Conservation (phyloP, 1,284 basidiomycete species). For the Trametes pubescens region DNA sequence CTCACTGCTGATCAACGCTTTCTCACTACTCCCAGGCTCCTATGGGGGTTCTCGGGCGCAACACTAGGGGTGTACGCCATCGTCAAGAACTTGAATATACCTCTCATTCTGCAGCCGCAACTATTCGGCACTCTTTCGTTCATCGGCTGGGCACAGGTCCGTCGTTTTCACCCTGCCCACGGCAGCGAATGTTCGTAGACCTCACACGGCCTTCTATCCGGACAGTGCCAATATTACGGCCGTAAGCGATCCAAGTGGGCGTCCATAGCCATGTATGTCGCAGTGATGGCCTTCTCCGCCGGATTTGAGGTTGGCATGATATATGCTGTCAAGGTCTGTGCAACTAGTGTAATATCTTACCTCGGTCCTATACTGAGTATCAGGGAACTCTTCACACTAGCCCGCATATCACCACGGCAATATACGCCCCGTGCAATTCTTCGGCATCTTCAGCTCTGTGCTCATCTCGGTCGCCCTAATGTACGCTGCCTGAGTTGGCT, state of each 20-base stretch:
- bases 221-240: slow-evolving; percentile 70
- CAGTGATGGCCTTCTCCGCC: slow-evolving; percentile 54
- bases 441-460: slow-evolving; percentile 72
- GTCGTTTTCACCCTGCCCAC: background rate
- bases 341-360: background rate
- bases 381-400: slow-evolving; percentile 27
- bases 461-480: slow-evolving; percentile 70
- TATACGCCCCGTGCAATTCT: slow-evolving; percentile 59
- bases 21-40: slow-evolving; percentile 49
- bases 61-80: slow-evolving; percentile 79
- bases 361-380: background rate
- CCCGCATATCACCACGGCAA: slow-evolving; percentile 56
- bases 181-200: background rate
- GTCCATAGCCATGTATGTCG: slow-evolving; percentile 44
- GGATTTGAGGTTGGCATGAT: slow-evolving; percentile 70
- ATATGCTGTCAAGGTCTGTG: slow-evolving; percentile 60
- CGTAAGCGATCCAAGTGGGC: slow-evolving; percentile 45
- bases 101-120: slow-evolving; percentile 81
- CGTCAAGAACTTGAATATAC: slow-evolving; percentile 74
- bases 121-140: slow-evolving; percentile 69
- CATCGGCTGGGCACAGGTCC: slow-evolving; percentile 68
- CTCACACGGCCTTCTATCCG: slow-evolving; percentile 14
- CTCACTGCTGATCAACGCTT: background rate
- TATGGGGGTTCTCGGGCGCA: slow-evolving; percentile 71
- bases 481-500: slow-evolving; percentile 42